Evolutionary conservation across 2,329 filamentous ascomycete species (phyloP), one percentile per base, ranked within the genome.

Genomic region (Diaporthe velutina): DNA sequence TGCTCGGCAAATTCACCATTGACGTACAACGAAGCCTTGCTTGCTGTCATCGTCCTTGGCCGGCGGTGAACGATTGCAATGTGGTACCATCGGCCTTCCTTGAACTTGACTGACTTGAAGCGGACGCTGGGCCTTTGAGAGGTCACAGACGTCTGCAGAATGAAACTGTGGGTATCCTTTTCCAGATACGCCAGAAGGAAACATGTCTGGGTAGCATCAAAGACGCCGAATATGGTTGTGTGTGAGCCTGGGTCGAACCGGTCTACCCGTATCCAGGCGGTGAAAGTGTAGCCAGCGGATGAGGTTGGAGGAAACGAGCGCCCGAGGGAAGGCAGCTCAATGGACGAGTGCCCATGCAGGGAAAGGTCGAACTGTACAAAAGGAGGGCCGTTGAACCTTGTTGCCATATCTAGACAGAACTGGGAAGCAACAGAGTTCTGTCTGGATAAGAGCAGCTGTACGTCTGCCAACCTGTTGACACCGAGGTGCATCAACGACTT

Each of bases 291-390:
- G 28, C 97, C 97, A n/a, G 89, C 87, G 13, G 92, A 90, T 25
- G 92, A 91, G 72, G 91, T 88, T 1, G 97, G 95, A 15, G 97
- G 97, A 79, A 99, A 99, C 2, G 91, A 85, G 42, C 94, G 92
- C 8, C 95, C 95, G 35, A 99, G 87, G n/a, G 92, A 96, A 10
- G 95, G 91, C 38, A 99, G 87, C 82, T 99, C 97, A 76, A 98
- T 90, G 0, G 97, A 98, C 19, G 95, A 94, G 83, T 95, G 96
- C 0, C 97, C 97, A 82, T 95, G 90, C 22, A 95, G 86, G 1
- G 95, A 97, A 30, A 99, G 88, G 82, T 99, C 97, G 83, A 99
- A 98, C 79, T 98, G 95, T 78, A 99, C 93, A 82, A 94, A 96
- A 0, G 96, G 91, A 8, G 97, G 95, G 19, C 92, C 90, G 77